Conservation (phyloP, 805 yeast genomes). For the Sugiyamaella smithiae region DNA sequence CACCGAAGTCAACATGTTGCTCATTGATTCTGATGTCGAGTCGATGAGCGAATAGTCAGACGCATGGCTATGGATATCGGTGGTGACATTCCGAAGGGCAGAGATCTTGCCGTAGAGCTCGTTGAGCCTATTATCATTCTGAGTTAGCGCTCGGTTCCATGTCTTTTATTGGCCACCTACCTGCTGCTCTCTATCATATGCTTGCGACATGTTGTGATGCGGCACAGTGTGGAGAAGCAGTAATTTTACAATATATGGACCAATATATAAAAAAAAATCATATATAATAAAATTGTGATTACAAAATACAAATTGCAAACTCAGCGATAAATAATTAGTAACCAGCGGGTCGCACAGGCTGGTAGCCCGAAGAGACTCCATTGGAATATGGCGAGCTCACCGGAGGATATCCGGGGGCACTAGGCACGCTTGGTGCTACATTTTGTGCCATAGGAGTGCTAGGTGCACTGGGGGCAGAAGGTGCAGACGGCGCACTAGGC, state of each 20-base stretch:
- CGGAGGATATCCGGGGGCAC: neutral
- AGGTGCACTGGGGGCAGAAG: neutral
- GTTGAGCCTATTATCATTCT: slow-evolving; percentile 64
- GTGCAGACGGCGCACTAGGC: slow-evolving; percentile 4
- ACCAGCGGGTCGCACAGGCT: neutral
- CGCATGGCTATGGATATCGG: slow-evolving; percentile 65
- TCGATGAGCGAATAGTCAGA: slow-evolving; percentile 44
- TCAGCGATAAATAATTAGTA: slow-evolving; percentile 5
- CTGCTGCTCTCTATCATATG: slow-evolving; percentile 16
- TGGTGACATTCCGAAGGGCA: slow-evolving; percentile 60
- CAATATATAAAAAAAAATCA: too few relatives aligned
- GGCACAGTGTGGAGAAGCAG: too few relatives aligned
- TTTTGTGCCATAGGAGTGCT: neutral
- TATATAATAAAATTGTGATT: too few relatives aligned
- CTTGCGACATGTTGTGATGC: slow-evolving; percentile 15
- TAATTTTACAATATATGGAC: too few relatives aligned
- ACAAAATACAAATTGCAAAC: too few relatives aligned
- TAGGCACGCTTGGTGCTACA: slow-evolving; percentile 10
- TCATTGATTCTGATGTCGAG: slow-evolving; percentile 50
- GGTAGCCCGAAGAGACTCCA: neutral
- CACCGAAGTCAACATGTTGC: slow-evolving; percentile 47
- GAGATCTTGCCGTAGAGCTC: slow-evolving; percentile 64
- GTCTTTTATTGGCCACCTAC: slow-evolving; percentile 8
- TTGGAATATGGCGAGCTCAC: slow-evolving; percentile 8
- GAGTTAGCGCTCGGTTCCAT: neutral